A percentile compares a stretch with the other conserved stretches of the same genome.
Evolutionary conservation across 2,329 filamentous ascomycete species (phyloP).

Genomic region (Fonsecaea monophora): DNA sequence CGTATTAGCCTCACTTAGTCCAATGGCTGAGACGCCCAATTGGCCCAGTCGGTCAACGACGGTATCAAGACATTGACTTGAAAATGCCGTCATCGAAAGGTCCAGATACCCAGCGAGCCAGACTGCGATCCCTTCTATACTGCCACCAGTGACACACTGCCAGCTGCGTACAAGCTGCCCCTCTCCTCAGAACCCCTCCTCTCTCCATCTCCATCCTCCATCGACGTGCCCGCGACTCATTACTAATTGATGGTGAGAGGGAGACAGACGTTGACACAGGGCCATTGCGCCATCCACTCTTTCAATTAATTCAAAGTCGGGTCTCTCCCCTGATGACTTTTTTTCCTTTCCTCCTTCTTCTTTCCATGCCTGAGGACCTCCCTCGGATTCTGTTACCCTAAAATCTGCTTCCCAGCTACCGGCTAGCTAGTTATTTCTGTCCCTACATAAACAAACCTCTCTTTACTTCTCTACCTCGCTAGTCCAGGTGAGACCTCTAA

Average conservation of each 20-base stretch:
- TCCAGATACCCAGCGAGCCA: too few relatives aligned
- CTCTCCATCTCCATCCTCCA: not conserved
- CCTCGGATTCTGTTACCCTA: not conserved
- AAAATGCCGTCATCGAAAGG: not conserved
- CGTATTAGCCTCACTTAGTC: too few relatives aligned
- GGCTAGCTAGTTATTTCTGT: not conserved
- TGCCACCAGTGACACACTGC: not conserved
- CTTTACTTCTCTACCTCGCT: not conserved
- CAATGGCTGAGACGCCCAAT: too few relatives aligned
- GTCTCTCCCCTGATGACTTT: conserved; percentile 14
- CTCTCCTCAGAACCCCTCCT: not conserved
- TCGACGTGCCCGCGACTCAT: conserved; percentile 2
- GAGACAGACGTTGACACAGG: not conserved
- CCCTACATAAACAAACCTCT: not conserved
- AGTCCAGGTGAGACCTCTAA: not conserved
- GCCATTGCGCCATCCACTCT: conserved; percentile 8
- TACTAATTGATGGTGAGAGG: conserved; percentile 5
- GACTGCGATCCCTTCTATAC: not conserved
- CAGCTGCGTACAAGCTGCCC: too few relatives aligned
- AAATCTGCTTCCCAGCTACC: not conserved
- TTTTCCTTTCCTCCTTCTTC: not conserved
- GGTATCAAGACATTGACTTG: not conserved
- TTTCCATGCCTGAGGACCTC: conserved; percentile 11
- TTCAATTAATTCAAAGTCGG: not conserved
- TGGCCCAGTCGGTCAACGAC: too few relatives aligned